Evolutionary conservation across 2,329 filamentous ascomycete genomes (phyloP).

Genomic region (Fusarium ambrosium): DNA sequence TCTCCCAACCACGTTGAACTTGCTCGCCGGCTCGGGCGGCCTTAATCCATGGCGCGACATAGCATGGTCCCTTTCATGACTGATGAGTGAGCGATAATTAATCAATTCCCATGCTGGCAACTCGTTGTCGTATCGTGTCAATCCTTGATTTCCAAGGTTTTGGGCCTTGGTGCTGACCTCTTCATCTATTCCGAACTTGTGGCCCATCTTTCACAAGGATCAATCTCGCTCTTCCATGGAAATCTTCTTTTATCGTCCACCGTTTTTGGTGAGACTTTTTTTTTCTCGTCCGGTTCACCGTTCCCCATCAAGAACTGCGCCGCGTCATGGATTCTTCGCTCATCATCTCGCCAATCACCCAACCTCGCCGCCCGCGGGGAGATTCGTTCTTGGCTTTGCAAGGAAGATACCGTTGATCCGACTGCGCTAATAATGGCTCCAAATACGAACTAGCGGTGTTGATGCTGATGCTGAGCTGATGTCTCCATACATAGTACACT

Average conservation of each 20-base stretch:
- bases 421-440: slow-evolving; percentile 5
- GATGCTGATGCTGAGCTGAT: background rate
- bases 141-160: slow-evolving; percentile 7
- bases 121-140: background rate
- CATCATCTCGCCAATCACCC: slow-evolving; percentile 31
- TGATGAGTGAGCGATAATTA: background rate
- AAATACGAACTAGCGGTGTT: slow-evolving; percentile 4
- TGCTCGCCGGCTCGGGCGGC: slow-evolving; percentile 13
- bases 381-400: slow-evolving; percentile 23
- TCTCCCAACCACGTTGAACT: background rate
- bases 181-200: slow-evolving; percentile 32
- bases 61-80: background rate
- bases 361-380: slow-evolving; percentile 1
- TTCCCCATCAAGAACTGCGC: slow-evolving; percentile 18
- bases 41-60: slow-evolving; percentile 12
- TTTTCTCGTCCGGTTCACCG: slow-evolving; percentile 13
- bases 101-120: background rate
- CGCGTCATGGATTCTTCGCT: slow-evolving; percentile 23
- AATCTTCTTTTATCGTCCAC: slow-evolving; percentile 2
- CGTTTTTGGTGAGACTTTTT: slow-evolving; percentile 1
- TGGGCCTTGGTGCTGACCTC: slow-evolving; percentile 4
- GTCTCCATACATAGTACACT: background rate
- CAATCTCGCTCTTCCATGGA: slow-evolving; percentile 2
- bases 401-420: slow-evolving; percentile 10
- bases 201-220: slow-evolving; percentile 22